A percentile compares a stretch with the other conserved stretches of the same genome.
Evolutionary conservation across 2,329 filamentous ascomycete species (phyloP).

Genomic region (Botrytis squamosa): DNA sequence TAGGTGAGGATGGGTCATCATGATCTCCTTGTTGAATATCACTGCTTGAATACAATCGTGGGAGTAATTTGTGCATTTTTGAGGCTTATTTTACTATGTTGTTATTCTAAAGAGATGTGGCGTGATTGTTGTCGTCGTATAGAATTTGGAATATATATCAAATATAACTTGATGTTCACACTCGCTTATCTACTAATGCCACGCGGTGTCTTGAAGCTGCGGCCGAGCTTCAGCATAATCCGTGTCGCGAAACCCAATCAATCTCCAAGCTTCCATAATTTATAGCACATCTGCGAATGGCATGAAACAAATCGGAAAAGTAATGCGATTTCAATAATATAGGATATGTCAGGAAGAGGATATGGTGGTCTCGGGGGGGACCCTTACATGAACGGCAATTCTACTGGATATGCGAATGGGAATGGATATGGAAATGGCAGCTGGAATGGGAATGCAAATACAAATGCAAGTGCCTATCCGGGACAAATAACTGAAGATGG

Average conservation of each 20-base stretch:
- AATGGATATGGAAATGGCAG: conserved; percentile 13
- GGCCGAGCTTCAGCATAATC: conserved; percentile 13
- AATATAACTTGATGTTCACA: not conserved
- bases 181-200: conserved; percentile 7
- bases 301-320: conserved; percentile 24
- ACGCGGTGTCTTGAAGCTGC: not conserved
- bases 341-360: conserved; percentile 38
- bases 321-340: conserved; percentile 29
- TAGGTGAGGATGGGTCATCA: not conserved
- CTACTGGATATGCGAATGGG: conserved; percentile 20
- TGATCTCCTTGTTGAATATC: not conserved
- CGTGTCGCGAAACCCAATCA: conserved; percentile 6
- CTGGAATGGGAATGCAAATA: conserved; percentile 14
- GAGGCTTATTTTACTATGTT: not conserved
- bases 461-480: conserved; percentile 31
- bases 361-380: conserved; percentile 37
- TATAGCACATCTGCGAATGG: conserved; percentile 26
- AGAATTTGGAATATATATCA: not conserved
- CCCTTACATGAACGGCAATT: conserved; percentile 35
- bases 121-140: not conserved
- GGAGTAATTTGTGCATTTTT: not conserved
- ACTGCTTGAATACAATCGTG: conserved; percentile 1
- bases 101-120: not conserved
- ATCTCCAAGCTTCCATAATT: not conserved
- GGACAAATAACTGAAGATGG: conserved; percentile 30